Evolutionary conservation across 768 basidiomycete genomes (phyloP), one percentile per base, ranked within the genome.

Genomic region (Mycena indigotica): DNA sequence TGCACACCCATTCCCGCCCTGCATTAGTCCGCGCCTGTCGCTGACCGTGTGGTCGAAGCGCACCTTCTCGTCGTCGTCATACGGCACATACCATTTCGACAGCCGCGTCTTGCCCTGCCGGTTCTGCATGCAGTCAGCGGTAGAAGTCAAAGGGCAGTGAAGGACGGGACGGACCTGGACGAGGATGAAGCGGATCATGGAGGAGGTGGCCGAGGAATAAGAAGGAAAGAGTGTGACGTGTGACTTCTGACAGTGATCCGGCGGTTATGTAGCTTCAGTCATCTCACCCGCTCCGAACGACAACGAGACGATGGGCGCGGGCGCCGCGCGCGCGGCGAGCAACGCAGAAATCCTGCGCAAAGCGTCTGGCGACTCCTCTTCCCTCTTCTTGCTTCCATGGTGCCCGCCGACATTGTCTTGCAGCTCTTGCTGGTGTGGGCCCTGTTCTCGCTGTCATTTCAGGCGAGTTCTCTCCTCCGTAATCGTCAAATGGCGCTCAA

Each of bases 21-120:
- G n/a, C n/a, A n/a, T n/a, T n/a, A 17, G 53, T 46, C 24, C 38
- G 5, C 48, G 28, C 17, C 3, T 24, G 38, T 44, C 32, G n/a
- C n/a, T n/a, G n/a, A n/a, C n/a, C n/a, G n/a, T n/a, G 12, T 21
- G n/a, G 21, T 21, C 8, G 15, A 52, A 41, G 32, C 66, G 28
- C 45, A 93, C 93, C 87, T 98, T 99, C 80, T 98, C 97, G 65
- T 99, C 97, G 69, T 99, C 97, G 66, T 98, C 95, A 65, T 95
- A 98, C 1, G 97, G 97, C 25, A 93, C 93, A 77, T 98, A 98
- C 96, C 96, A 99, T 74, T 98, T 98, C 10, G 93, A 95, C 50
- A 98, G 73, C 55, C 97, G 82, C 3, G 96, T 98, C 78, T 99
- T 99, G 17, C 97, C 97, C 77, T 99, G 97, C 38, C 96, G 87